Conservation (phyloP, 495 filamentous ascomycete genomes). For the Cairneyella variabilis region DNA sequence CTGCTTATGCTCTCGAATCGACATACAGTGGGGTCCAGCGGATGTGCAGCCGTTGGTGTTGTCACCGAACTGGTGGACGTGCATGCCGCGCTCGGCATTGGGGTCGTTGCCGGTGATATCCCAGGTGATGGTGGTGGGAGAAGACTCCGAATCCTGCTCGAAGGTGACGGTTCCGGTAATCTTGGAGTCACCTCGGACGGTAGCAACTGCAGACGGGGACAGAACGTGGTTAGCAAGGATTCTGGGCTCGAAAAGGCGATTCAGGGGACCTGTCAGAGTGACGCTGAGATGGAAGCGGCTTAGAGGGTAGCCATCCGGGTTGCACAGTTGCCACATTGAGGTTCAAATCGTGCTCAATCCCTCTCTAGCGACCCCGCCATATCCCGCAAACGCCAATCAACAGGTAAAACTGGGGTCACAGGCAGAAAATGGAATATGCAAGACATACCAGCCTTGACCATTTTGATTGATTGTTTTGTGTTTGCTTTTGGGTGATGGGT, state of each 20-base stretch:
- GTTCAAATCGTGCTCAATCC: constrained; percentile 33
- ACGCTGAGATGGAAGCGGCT: background rate
- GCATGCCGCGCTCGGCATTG: constrained; percentile 94
- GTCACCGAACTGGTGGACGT: constrained; percentile 98
- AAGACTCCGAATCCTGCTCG: constrained; percentile 78
- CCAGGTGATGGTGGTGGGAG: constrained; percentile 82
- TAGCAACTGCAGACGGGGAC: constrained; percentile 65
- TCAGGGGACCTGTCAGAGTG: background rate
- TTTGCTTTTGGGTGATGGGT: constrained; percentile 11
- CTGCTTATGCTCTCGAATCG: background rate
- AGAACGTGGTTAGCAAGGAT: no score
- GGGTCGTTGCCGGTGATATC: constrained; percentile 89
- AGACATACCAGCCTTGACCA: constrained; percentile 92
- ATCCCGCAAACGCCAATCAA: background rate
- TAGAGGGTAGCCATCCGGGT: constrained; percentile 30
- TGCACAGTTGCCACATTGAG: background rate
- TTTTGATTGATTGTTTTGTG: constrained; percentile 54
- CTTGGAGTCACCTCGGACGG: constrained; percentile 95
- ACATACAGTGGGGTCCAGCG: constrained; percentile 92
- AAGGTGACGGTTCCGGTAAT: constrained; percentile 90
- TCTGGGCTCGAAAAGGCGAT: no score
- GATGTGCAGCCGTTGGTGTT: constrained; percentile 99
- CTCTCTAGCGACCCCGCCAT: constrained; percentile 34
- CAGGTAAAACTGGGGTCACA: background rate
- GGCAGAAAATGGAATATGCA: background rate